Evolutionary conservation across 495 filamentous ascomycete species (phyloP), one percentile per base, ranked within the genome.

Genomic region (Neurospora sp.): DNA sequence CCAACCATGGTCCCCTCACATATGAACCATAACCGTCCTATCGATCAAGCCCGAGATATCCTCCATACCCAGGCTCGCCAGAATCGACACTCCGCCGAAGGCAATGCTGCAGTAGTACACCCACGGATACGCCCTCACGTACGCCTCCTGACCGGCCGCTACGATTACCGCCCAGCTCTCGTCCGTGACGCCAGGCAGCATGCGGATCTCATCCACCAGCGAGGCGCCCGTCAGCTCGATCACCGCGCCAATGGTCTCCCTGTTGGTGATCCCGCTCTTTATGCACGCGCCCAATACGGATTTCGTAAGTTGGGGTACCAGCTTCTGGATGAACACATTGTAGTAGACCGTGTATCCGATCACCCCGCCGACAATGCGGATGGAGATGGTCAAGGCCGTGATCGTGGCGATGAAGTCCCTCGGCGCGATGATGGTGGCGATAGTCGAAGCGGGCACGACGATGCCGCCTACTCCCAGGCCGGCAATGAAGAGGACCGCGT

Each of bases 291-390:
- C 85, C 27, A 85, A 87, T 18, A 92, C 86, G 71, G 87, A 85
- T 66, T 84, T 69, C 10, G 72, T 78, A 40, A 89, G 86, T 23
- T 83, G 79, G 1, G 88, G 85, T 16, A 85, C 75, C 73, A 92
- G 89, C 81, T 91, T 92, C 75, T 85, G 85, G 75, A 88, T 79
- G 82, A 92, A 93, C 76, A 93, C 85, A 78, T 92, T 93, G 86
- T 90, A 93, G 85, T 93, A 93, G 73, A 90, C 87, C 31, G 86
- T 87, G 78, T 92, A 93, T 59, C 91, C 91, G 71, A 93, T 88
- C 40, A 88, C 83, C 42, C 91, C 91, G 41, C 91, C 91, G 41
- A 92, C 85, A 71, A 92, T 89, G 69, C 91, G 90, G 73, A 93
- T 89, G 31, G 90, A 87, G 70, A 93, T 89, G 3, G 91, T 92